phyloP scores from a whole-genome alignment of 176 grass and related monocot genomes.

The Eragrostis curvula region DNA sequence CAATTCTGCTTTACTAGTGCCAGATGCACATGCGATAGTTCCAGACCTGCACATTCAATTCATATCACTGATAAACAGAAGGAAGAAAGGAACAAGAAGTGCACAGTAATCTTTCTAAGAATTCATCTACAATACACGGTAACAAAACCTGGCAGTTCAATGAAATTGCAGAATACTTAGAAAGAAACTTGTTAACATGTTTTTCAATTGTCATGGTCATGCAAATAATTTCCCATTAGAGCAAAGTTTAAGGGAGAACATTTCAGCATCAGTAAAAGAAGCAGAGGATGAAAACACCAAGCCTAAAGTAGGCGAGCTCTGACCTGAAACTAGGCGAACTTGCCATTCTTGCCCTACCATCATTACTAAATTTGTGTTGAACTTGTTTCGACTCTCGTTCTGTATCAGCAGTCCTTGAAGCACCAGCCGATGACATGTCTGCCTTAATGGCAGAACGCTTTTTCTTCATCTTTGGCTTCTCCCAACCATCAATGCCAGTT shows the following conservation, averaged over 20 bases:
- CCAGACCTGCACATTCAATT: constrained; percentile 67
- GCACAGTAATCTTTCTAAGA: constrained; percentile 8
- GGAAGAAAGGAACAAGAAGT: constrained; percentile 4
- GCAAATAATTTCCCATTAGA: not conserved
- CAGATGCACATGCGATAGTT: constrained; percentile 45
- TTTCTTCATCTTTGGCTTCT: constrained; percentile 89
- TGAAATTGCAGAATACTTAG: constrained; percentile 27
- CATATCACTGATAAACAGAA: constrained; percentile 29
- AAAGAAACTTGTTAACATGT: constrained; percentile 34
- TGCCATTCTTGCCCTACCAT: constrained; percentile 58
- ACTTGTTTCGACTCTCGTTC: constrained; percentile 75
- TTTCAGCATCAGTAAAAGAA: constrained; percentile 47
- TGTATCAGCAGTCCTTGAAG: constrained; percentile 58
- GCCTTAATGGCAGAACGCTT: constrained; percentile 82
- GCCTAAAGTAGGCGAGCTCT: constrained; percentile 22
- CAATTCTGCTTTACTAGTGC: constrained; percentile 59
- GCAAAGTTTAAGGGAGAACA: constrained; percentile 18
- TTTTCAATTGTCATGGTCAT: constrained; percentile 1
- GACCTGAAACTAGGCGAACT: constrained; percentile 72
- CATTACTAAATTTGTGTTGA: constrained; percentile 68
- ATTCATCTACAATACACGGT: not conserved
- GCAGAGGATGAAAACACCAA: constrained; percentile 36
- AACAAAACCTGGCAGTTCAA: constrained; percentile 38
- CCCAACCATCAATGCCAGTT: constrained; percentile 74
- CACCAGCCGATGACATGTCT: constrained; percentile 54